These are phyloP conservation scores for Breynia disticha DNA, from an alignment of 441 rosid genomes.

Conservation along the genomic window DNA sequence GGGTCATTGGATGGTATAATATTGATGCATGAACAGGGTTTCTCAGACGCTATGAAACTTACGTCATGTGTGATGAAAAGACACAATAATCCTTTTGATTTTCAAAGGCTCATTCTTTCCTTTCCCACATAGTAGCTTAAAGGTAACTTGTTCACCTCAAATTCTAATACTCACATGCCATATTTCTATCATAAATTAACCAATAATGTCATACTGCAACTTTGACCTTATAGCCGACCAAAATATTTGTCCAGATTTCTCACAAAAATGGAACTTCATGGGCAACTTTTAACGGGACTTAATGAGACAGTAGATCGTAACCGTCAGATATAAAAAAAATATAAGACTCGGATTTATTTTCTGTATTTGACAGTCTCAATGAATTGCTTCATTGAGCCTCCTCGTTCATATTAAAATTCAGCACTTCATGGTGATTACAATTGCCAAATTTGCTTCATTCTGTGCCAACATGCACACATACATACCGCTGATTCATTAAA, in stretches of 20 bases:
- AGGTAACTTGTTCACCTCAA: constrained; percentile 67
- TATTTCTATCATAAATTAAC: constrained; percentile 19
- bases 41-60: neutral
- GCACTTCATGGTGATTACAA: no score
- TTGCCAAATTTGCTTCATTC: no score
- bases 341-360: no score
- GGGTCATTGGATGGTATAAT: constrained; percentile 19
- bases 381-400: no score
- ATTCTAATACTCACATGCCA: constrained; percentile 55
- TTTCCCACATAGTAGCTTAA: constrained; percentile 24
- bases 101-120: constrained; percentile 23
- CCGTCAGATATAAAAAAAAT: no score
- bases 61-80: constrained; percentile 41
- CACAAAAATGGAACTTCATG: neutral
- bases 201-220: constrained; percentile 10
- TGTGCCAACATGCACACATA: no score
- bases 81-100: constrained; percentile 24
- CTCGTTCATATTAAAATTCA: no score
- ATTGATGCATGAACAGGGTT: constrained; percentile 23
- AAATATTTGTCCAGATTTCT: constrained; percentile 16
- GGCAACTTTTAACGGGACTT: no score
- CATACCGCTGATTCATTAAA: no score
- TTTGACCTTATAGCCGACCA: constrained; percentile 20
- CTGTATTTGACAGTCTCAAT: no score
- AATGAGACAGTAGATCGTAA: no score